Evolutionary conservation across 306 rosid species (phyloP), one percentile per base, ranked within the genome.

Genomic region (Parietaria judaica): DNA sequence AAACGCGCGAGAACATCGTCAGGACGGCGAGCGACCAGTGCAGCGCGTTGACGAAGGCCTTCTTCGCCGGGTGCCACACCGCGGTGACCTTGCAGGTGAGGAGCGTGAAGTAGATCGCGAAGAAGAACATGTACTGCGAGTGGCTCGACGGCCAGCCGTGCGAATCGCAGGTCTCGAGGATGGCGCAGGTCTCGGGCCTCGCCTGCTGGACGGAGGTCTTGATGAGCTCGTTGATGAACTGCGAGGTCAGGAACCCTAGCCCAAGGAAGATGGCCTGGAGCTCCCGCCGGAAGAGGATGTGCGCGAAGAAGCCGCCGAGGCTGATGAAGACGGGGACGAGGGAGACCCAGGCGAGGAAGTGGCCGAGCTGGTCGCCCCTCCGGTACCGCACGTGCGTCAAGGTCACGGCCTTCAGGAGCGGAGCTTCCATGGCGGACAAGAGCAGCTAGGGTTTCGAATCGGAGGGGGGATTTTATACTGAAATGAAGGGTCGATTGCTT

Each of bases 131-230:
- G 69, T 82, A 92, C 71, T 92, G 97, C 36, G 87, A 80, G 51
- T 88, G 99, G n/a, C 95, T 86, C 6, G 99, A 92, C 0, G 97
- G 97, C 96, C 96, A 92, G 1, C 99, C 99, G 4, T 92, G 95
- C 0, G 99, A 92, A 62, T 92, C 99, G 14, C 97, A 92, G 77
- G 65, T 79, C 64, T 92, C 99, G 44, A 92, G 90, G 11, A 86
- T 62, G 3, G 57, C 76, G 53, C 99, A 92, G 12, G 96, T 88
- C 36, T 73, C 84, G 8, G 96, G 99, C 0, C 99, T 94, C 9
- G 60, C 83, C 69, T 92, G 96, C 37, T 88, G 86, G 57, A 92
- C 87, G 36, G 80, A 73, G 51, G 73, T 70, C 37, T 92, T 88
- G 88, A 88, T 63, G 45, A 88, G 1, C 49, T 88, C 95, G 69